phyloP scores from a whole-genome alignment of 768 basidiomycete species.

The Multifurca ochricompacta region DNA sequence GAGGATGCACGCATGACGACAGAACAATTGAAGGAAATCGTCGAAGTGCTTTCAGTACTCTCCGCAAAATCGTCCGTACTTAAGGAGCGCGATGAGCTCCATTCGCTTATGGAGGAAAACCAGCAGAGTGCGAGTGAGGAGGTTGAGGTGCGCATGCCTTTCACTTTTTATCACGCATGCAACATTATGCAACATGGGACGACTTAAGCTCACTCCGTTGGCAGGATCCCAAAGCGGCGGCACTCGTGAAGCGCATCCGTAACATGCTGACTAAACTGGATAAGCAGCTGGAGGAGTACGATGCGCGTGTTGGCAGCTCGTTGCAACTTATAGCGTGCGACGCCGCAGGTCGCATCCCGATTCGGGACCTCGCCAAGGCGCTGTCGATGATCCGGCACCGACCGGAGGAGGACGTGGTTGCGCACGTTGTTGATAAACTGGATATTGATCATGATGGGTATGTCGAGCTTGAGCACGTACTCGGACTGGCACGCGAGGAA shows the following conservation, averaged over 20 bases:
- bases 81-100: conserved; percentile 91
- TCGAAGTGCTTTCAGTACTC: conserved; percentile 82
- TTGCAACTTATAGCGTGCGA: conserved; percentile 83
- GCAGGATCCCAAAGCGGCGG: conserved; percentile 71
- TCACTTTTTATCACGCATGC: background rate
- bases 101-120: conserved; percentile 90
- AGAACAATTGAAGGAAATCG: conserved; percentile 91
- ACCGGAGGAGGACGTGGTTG: conserved; percentile 84
- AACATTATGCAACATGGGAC: conserved; percentile 1
- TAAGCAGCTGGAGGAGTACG: conserved; percentile 85
- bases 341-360: conserved; percentile 81
- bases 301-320: conserved; percentile 75
- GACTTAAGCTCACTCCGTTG: conserved; percentile 1
- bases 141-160: conserved; percentile 42
- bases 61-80: conserved; percentile 92
- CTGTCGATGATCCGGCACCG: conserved; percentile 89
- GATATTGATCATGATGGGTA: conserved; percentile 96
- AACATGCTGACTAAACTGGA: conserved; percentile 96
- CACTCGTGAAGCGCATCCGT: conserved; percentile 93
- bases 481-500: conserved; percentile 82
- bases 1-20: conserved; percentile 91
- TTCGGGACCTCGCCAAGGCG: conserved; percentile 84
- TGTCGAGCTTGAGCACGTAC: conserved; percentile 90
- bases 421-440: conserved; percentile 82
- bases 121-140: conserved; percentile 53